These are phyloP conservation scores for Aspergillus panamensis DNA, from an alignment of 495 filamentous ascomycete genomes.

Conservation along the genomic window DNA sequence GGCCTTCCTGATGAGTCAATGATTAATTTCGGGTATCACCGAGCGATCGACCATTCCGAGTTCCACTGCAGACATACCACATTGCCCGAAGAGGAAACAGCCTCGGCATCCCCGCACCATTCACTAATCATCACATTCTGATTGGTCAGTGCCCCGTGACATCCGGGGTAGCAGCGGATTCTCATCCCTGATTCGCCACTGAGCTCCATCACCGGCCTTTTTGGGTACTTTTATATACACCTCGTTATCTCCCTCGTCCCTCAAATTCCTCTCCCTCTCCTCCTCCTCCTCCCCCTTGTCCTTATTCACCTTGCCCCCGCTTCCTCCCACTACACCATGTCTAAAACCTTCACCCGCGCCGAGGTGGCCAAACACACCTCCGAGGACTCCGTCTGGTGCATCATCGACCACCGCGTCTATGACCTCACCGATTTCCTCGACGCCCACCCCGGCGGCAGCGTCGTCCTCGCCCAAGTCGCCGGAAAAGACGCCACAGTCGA, in stretches of 20 bases:
- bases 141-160: constrained; percentile 10
- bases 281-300: not conserved
- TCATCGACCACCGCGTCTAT: constrained; percentile 58
- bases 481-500: constrained; percentile 54
- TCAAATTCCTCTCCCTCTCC: not conserved
- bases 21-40: too few relatives aligned
- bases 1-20: too few relatives aligned
- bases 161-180: constrained; percentile 5
- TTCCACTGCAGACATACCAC: too few relatives aligned
- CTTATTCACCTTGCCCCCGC: constrained; percentile 2
- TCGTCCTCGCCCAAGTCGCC: constrained; percentile 52
- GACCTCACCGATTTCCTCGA: constrained; percentile 56
- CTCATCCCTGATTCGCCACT: too few relatives aligned
- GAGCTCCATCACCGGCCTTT: too few relatives aligned
- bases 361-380: constrained; percentile 54
- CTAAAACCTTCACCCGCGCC: constrained; percentile 38
- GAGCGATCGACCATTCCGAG: too few relatives aligned
- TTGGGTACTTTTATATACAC: too few relatives aligned
- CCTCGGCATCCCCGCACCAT: constrained; percentile 17
- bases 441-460: constrained; percentile 58
- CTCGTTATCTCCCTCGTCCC: too few relatives aligned
- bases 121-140: constrained; percentile 9
- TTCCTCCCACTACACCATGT: constrained; percentile 12
- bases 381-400: constrained; percentile 54
- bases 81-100: constrained; percentile 10